phyloP scores from a whole-genome alignment of 371 early-diverging fungal species.

The Mortierella sp. region DNA sequence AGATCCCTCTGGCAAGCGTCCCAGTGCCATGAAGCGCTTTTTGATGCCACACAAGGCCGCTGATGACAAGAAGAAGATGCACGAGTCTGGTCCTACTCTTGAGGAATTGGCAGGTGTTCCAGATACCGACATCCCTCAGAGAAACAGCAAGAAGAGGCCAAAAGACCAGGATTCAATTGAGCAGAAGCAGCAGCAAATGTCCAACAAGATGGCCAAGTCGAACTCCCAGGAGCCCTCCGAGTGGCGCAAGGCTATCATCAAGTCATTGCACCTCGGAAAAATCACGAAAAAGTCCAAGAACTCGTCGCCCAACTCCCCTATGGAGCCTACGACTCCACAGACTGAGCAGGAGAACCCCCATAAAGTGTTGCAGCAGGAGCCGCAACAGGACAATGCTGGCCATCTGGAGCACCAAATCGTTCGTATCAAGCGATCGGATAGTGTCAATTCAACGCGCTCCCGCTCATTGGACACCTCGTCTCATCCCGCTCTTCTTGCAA shows the following conservation, averaged over 20 bases:
- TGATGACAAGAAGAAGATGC: constrained; percentile 7
- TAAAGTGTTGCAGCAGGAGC: background rate
- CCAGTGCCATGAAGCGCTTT: constrained; percentile 35
- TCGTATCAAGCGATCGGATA: constrained; percentile 18
- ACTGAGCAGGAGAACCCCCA: background rate
- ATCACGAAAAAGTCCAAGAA: background rate
- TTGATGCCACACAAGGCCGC: constrained; percentile 14
- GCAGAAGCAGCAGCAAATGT: constrained; percentile 19
- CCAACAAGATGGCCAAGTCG: constrained; percentile 33
- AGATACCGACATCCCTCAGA: background rate
- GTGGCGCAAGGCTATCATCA: constrained; percentile 40
- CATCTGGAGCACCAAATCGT: constrained; percentile 10
- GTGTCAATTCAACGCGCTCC: constrained; percentile 28
- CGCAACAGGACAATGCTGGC: constrained; percentile 17
- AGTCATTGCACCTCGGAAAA: constrained; percentile 32
- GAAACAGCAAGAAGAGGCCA: constrained; percentile 31
- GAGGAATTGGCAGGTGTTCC: too few species aligned
- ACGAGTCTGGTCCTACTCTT: too few species aligned
- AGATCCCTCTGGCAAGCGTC: constrained; percentile 9
- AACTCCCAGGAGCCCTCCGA: constrained; percentile 29
- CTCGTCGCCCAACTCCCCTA: background rate
- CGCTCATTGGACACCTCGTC: constrained; percentile 36
- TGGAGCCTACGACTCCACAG: background rate
- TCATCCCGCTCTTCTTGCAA: constrained; percentile 37
- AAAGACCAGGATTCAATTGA: constrained; percentile 36